A percentile compares a stretch with the other conserved stretches of the same genome.
These are phyloP conservation scores for Xerocomus nothofagi DNA, from an alignment of 1,284 basidiomycete species.

Conservation along the genomic window DNA sequence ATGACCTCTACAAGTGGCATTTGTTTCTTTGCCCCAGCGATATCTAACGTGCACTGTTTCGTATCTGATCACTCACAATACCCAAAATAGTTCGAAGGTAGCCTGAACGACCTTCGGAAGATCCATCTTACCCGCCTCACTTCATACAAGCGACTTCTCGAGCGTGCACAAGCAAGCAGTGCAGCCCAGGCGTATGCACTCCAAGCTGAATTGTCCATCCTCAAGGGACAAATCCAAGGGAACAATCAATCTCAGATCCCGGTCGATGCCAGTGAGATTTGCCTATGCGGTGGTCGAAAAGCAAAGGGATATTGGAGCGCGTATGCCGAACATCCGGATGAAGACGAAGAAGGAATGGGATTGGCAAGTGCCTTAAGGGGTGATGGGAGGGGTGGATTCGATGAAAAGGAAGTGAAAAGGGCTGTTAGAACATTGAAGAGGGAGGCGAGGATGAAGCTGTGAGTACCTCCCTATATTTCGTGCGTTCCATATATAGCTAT, in stretches of 20 bases:
- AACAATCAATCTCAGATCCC: slow-evolving; percentile 7
- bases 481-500: not conserved
- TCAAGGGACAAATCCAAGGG: slow-evolving; percentile 22
- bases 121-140: slow-evolving; percentile 64
- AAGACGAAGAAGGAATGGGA: slow-evolving; percentile 33
- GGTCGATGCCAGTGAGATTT: slow-evolving; percentile 38
- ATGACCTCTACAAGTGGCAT: not conserved
- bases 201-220: slow-evolving; percentile 67
- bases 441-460: slow-evolving; percentile 72
- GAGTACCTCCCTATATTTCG: slow-evolving; percentile 35
- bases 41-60: not conserved
- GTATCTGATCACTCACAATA: slow-evolving; percentile 8
- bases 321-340: slow-evolving; percentile 46
- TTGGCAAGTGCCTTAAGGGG: slow-evolving; percentile 22
- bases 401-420: slow-evolving; percentile 65
- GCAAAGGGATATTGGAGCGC: slow-evolving; percentile 64
- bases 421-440: slow-evolving; percentile 60
- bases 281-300: slow-evolving; percentile 60
- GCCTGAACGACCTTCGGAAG: slow-evolving; percentile 53
- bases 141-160: slow-evolving; percentile 73
- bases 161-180: slow-evolving; percentile 70
- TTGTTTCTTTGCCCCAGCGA: not conserved
- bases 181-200: slow-evolving; percentile 78
- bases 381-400: slow-evolving; percentile 46
- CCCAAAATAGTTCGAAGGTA: slow-evolving; percentile 51